These are phyloP conservation scores for Penicillium palitans DNA, from an alignment of 2,329 filamentous ascomycete species.

Conservation along the genomic window DNA sequence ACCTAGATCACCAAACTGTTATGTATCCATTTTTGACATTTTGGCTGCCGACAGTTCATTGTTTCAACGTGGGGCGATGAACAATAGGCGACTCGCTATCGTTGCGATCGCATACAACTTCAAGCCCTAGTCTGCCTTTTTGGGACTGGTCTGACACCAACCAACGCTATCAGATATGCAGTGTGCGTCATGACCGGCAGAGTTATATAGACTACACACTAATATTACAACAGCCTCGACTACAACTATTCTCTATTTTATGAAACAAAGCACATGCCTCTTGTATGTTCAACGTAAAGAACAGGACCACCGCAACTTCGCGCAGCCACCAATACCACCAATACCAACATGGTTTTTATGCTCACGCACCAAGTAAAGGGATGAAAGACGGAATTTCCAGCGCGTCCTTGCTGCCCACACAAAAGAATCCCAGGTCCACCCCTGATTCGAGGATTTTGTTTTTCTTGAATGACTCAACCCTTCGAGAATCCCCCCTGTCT, in stretches of 20 bases:
- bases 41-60: conserved; percentile 1
- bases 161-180: neutral
- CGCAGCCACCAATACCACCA: conserved; percentile 10
- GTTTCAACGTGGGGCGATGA: conserved; percentile 11
- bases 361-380: conserved; percentile 29
- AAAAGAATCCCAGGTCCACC: conserved; percentile 20
- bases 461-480: conserved; percentile 22
- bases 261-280: neutral
- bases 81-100: conserved; percentile 10
- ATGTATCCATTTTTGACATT: conserved; percentile 1
- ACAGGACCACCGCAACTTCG: neutral
- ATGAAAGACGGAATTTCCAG: conserved; percentile 17
- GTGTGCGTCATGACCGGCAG: conserved; percentile 4
- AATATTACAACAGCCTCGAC: neutral
- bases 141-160: conserved; percentile 12
- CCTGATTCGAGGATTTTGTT: conserved; percentile 19
- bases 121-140: conserved; percentile 20
- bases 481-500: conserved; percentile 20
- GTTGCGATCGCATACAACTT: conserved; percentile 15
- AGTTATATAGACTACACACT: neutral
- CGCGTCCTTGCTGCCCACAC: conserved; percentile 22
- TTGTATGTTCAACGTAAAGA: conserved; percentile 2
- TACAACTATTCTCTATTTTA: neutral
- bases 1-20: neutral
- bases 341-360: conserved; percentile 16